A percentile compares a stretch with the other conserved stretches of the same genome.
Evolutionary conservation across 345 rosid genomes (phyloP).

Genomic region (Rhizophora apiculata): DNA sequence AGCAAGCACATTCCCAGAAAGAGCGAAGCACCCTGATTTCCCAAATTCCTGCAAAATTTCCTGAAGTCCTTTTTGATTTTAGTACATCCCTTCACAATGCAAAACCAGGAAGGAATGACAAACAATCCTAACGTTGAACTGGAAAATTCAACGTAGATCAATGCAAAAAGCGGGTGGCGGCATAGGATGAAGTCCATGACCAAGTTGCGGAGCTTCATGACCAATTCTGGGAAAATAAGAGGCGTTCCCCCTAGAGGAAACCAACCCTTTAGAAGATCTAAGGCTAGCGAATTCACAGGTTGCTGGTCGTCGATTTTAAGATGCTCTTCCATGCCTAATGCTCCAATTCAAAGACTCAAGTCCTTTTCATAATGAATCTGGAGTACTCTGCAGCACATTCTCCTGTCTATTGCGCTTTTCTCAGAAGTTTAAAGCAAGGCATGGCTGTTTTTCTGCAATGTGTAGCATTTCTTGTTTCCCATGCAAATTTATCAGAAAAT

Average conservation of each 20-base stretch:
- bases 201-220: conserved; percentile 17
- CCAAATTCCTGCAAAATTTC: conserved; percentile 8
- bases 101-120: conserved; percentile 39
- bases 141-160: conserved; percentile 44
- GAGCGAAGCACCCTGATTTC: no score
- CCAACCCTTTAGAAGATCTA: conserved; percentile 7
- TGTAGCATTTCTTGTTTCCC: no score
- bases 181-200: conserved; percentile 20
- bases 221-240: conserved; percentile 12
- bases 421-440: not conserved
- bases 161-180: conserved; percentile 24
- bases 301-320: conserved; percentile 32
- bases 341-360: conserved; percentile 6
- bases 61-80: conserved; percentile 9
- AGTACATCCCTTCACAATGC: conserved; percentile 20
- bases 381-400: not conserved
- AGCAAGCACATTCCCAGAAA: no score
- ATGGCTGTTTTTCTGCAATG: not conserved
- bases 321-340: conserved; percentile 26
- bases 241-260: conserved; percentile 18
- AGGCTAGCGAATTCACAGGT: conserved; percentile 10
- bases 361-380: conserved; percentile 18
- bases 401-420: not conserved
- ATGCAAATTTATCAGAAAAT: no score
- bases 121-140: conserved; percentile 39